Evolutionary conservation across 345 rosid species (phyloP).

Genomic region (Eucalyptus cloeziana): DNA sequence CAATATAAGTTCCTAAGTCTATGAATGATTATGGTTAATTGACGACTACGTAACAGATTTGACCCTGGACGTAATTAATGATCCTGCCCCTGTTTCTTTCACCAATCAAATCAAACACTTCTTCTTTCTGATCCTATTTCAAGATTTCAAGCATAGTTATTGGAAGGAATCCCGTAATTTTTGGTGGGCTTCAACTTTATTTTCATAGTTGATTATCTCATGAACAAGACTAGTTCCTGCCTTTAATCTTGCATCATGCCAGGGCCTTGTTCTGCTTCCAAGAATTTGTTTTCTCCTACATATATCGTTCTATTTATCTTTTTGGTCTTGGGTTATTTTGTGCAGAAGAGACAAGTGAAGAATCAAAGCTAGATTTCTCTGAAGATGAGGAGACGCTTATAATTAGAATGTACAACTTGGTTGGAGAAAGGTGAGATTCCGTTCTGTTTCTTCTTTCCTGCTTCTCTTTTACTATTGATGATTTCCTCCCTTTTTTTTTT

Average conservation of each 20-base stretch:
- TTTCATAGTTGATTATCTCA: background rate
- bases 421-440: constrained; percentile 30
- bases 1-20: background rate
- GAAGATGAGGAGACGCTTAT: constrained; percentile 47
- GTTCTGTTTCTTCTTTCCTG: background rate
- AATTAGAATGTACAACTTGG: constrained; percentile 40
- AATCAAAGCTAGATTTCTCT: constrained; percentile 25
- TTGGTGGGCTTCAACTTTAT: background rate
- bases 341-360: constrained; percentile 16
- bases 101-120: background rate
- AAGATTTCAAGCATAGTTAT: background rate
- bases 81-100: background rate
- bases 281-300: background rate
- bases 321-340: background rate
- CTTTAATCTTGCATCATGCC: background rate
- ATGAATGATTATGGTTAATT: background rate
- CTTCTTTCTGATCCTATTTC: background rate
- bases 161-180: background rate
- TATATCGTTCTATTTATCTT: background rate
- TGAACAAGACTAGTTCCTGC: background rate
- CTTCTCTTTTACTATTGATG: background rate
- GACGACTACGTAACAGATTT: background rate
- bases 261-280: background rate
- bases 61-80: background rate
- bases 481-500: background rate